Percentiles rank a stretch among this genome's conserved stretches.
Conservation (phyloP, 768 basidiomycete species). For the Favolaschia claudopus region DNA sequence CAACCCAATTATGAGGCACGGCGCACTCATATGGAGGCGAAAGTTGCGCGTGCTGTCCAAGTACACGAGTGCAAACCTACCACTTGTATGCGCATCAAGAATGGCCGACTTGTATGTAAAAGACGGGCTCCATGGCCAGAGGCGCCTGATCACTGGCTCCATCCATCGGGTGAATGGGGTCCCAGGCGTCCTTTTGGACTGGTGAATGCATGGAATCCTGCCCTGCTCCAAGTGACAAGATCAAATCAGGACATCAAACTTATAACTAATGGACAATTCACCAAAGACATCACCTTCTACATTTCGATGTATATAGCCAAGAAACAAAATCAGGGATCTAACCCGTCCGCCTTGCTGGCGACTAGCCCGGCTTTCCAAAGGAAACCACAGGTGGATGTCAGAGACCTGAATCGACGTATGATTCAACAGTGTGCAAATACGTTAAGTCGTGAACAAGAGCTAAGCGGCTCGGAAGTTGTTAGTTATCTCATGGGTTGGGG, state of each 20-base stretch:
- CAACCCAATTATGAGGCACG: slow-evolving; percentile 16
- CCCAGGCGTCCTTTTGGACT: slow-evolving; percentile 27
- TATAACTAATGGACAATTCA: slow-evolving; percentile 41
- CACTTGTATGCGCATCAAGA: slow-evolving; percentile 30
- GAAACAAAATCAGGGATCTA: slow-evolving; percentile 43
- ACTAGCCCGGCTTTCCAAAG: slow-evolving; percentile 36
- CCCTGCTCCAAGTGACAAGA: slow-evolving; percentile 25
- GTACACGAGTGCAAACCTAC: slow-evolving; percentile 39
- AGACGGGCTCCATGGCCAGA: slow-evolving; percentile 38
- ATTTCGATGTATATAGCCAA: slow-evolving; percentile 49
- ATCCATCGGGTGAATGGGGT: slow-evolving; percentile 37
- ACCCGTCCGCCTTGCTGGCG: slow-evolving; percentile 47
- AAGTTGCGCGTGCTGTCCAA: slow-evolving; percentile 37
- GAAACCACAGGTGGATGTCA: slow-evolving; percentile 6
- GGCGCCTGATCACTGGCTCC: slow-evolving; percentile 32
- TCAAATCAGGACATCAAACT: slow-evolving; percentile 52
- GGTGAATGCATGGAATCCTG: slow-evolving; percentile 40
- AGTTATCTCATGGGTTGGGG: slow-evolving; percentile 53
- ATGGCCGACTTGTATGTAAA: slow-evolving; percentile 40
- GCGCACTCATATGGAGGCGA: slow-evolving; percentile 20
- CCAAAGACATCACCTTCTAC: slow-evolving; percentile 45
- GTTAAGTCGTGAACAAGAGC: slow-evolving; percentile 43
- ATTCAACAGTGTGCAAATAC: slow-evolving; percentile 43
- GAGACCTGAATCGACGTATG: slow-evolving; percentile 34
- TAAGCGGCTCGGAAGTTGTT: slow-evolving; percentile 46